These are phyloP conservation scores for Tremella yokohamensis DNA, from an alignment of 768 basidiomycete species.

Conservation along the genomic window DNA sequence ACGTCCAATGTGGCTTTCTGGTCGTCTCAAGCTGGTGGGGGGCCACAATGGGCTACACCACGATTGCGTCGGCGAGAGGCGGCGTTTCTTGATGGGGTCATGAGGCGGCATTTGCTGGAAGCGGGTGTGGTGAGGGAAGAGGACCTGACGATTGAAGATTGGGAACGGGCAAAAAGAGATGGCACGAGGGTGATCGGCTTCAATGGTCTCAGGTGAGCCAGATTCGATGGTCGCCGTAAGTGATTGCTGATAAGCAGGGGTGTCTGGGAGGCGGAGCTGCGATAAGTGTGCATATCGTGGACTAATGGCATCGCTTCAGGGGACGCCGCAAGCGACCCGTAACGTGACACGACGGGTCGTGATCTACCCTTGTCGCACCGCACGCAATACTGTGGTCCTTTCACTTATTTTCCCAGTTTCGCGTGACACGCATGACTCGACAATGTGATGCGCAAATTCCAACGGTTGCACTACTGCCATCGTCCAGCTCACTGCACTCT, in stretches of 20 bases:
- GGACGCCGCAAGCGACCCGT: too few relatives aligned
- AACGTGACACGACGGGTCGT: too few relatives aligned
- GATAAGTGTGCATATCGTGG: too few relatives aligned
- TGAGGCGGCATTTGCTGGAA: slow-evolving; percentile 32
- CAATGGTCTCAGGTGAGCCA: slow-evolving; percentile 40
- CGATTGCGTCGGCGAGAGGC: slow-evolving; percentile 1
- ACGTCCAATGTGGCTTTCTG: slow-evolving; percentile 44
- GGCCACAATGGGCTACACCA: slow-evolving; percentile 31
- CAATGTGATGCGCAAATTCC: too few relatives aligned
- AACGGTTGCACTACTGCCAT: too few relatives aligned
- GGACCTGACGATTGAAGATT: slow-evolving; percentile 30
- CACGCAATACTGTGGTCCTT: too few relatives aligned
- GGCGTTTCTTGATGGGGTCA: slow-evolving; percentile 36
- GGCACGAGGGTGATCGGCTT: slow-evolving; percentile 36
- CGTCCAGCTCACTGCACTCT: too few relatives aligned
- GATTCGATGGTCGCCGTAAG: neutral
- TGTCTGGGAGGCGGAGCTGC: slow-evolving; percentile 37
- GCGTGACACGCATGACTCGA: too few relatives aligned
- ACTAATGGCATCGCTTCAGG: too few relatives aligned
- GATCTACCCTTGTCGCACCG: too few relatives aligned
- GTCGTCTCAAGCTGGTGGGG: slow-evolving; percentile 5
- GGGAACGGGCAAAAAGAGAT: slow-evolving; percentile 12
- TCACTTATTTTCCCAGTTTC: too few relatives aligned
- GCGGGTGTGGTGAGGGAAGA: slow-evolving; percentile 26
- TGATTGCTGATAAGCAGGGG: slow-evolving; percentile 13